A percentile compares a stretch with the other conserved stretches of the same genome.
Evolutionary conservation across 176 grass and related monocot species (phyloP).

Genomic region (Oryza coarctata): DNA sequence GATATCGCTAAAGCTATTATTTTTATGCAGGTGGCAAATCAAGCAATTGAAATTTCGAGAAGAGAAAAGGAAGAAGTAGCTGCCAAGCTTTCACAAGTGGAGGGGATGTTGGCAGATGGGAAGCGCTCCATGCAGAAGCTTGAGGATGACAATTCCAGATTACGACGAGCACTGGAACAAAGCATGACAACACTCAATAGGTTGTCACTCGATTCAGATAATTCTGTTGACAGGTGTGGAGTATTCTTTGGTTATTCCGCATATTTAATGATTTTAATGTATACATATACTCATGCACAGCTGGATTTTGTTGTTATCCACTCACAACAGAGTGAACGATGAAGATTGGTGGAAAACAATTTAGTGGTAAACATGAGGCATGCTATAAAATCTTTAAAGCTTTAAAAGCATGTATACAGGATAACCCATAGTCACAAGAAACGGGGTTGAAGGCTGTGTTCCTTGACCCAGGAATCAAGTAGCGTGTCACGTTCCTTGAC

Average conservation of each 20-base stretch:
- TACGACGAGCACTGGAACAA: conserved; percentile 78
- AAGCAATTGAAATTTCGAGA: conserved; percentile 63
- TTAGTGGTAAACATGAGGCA: neutral
- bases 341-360: neutral
- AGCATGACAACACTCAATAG: conserved; percentile 89
- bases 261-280: conserved; percentile 2
- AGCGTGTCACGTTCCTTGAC: too few species aligned
- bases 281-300: neutral
- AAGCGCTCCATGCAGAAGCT: conserved; percentile 89
- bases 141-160: conserved; percentile 94
- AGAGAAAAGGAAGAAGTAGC: conserved; percentile 70
- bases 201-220: conserved; percentile 98
- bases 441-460: too few species aligned
- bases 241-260: neutral
- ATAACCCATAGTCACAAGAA: too few species aligned
- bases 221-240: conserved; percentile 83
- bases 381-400: conserved; percentile 6
- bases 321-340: neutral
- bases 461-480: too few species aligned
- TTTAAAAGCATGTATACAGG: neutral
- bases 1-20: neutral
- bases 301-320: conserved; percentile 15
- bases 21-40: conserved; percentile 67
- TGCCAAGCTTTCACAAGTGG: conserved; percentile 66
- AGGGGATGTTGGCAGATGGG: conserved; percentile 73